A percentile compares a stretch with the other conserved stretches of the same genome.
Evolutionary conservation across 1,284 basidiomycete species (phyloP).

Genomic region (Sutorius eximius): DNA sequence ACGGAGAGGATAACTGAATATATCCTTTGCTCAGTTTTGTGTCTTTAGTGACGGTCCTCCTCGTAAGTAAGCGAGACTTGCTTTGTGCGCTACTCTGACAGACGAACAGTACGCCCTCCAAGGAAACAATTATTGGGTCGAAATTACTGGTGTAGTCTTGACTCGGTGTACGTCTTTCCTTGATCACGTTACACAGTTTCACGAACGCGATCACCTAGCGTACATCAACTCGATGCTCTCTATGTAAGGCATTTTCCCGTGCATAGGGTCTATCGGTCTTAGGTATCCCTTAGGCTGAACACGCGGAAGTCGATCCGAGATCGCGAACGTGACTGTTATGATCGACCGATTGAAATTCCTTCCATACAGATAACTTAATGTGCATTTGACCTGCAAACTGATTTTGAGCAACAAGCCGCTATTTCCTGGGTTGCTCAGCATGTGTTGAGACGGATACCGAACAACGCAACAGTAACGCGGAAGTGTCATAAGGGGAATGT

Average conservation of each 20-base stretch:
- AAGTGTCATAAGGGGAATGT: background rate
- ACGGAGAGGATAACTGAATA: background rate
- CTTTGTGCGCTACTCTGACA: background rate
- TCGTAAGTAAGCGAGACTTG: background rate
- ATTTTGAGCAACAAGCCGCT: background rate
- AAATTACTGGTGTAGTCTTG: conserved; percentile 4
- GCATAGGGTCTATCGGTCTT: background rate
- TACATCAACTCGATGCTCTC: conserved; percentile 15
- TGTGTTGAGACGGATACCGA: background rate
- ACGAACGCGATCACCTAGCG: background rate
- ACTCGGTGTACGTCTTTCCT: conserved; percentile 5
- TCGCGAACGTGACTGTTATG: conserved; percentile 1
- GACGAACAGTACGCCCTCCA: background rate
- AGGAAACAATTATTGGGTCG: conserved; percentile 4
- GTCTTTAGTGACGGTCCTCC: conserved; percentile 4
- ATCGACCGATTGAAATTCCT: conserved; percentile 9
- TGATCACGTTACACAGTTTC: background rate
- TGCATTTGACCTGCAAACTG: background rate
- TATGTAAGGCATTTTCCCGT: conserved; percentile 1
- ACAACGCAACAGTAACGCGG: background rate
- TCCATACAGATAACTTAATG: conserved; percentile 4
- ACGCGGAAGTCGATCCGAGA: conserved; percentile 11
- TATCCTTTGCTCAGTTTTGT: background rate
- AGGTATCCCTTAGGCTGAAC: conserved; percentile 4
- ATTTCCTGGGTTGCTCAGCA: background rate